Evolutionary conservation across 2,329 filamentous ascomycete genomes (phyloP), one percentile per base, ranked within the genome.

Genomic region (Zelopaecilomyces penicillatus): DNA sequence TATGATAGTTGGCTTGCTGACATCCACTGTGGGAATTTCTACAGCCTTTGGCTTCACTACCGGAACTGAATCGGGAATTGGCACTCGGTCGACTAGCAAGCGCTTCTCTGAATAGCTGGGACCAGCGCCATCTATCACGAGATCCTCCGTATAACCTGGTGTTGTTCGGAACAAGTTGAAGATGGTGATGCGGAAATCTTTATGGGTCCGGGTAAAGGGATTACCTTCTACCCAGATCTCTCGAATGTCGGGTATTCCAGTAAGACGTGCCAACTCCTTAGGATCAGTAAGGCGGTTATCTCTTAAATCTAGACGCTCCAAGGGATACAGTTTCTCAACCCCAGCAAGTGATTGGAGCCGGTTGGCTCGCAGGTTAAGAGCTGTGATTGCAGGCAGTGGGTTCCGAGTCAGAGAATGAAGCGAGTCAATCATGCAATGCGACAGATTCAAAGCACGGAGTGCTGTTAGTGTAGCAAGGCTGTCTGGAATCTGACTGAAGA

Each of bases 401-500:
- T 85, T 93, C 51, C 85, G 82, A 2, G 82, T 82, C 36, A 98
- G 72, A 2, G 91, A 95, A 57, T 94, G 86, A 45, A 98, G 73
- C 11, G 89, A 93, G 55, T 91, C 87, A 51, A 98, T 97, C 90
- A 97, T 96, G 73, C 91, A 97, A 57, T 95, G 86, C 4, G 91
- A 95, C 28, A 98, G 74, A 57, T 98, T 97, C 43, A 98, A 70
- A 27, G 93, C 90, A 52, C 90, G 82, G n/a, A 98, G 76, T 29
- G 88, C 84, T 19, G 88, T 89, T 46, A 98, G 71, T 7, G 80
- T 86, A 9, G 90, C 85, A 46, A 98, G 70, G 56, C 87, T 93
- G 62, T 97, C 93, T 1, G 93, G 93, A 43, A 97, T 85, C 62
- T 96, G 87, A n/a, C 81, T 82, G 63, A 98, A 95, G 30, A 95